A percentile compares a stretch with the other conserved stretches of the same genome.
Conservation (phyloP, 805 yeast genomes). For the Candida gorgasii region DNA sequence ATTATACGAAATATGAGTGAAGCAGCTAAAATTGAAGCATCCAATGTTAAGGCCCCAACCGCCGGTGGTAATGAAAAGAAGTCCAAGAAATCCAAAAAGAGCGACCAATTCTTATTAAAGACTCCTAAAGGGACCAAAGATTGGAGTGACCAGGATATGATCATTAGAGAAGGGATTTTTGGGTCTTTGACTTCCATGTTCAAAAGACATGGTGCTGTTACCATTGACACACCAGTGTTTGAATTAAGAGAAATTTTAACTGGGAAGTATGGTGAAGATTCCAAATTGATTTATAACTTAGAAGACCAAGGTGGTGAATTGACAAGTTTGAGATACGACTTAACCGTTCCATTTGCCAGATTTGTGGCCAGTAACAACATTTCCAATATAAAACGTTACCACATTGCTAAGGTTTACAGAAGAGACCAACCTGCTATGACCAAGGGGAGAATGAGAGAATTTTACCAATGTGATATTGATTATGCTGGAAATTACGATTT, state of each 20-base stretch:
- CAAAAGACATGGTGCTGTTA: constrained; percentile 96
- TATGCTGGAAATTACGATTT: constrained; percentile 89
- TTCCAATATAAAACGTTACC: constrained; percentile 87
- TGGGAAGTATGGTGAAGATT: constrained; percentile 98
- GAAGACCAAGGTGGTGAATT: constrained; percentile 99
- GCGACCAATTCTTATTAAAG: constrained; percentile 71
- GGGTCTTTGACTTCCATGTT: constrained; percentile 69
- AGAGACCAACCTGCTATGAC: constrained; percentile 99
- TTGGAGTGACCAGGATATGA: constrained; percentile 98
- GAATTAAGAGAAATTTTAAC: constrained; percentile 93
- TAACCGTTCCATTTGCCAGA: constrained; percentile 98
- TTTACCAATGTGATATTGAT: constrained; percentile 98
- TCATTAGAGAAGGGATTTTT: constrained; percentile 86
- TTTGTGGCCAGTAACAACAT: constrained; percentile 95
- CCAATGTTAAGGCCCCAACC: neutral
- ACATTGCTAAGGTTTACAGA: constrained; percentile 97
- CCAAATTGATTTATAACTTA: constrained; percentile 90
- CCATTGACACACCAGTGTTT: constrained; percentile 97
- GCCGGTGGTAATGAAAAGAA: constrained; percentile 1
- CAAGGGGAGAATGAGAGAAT: constrained; percentile 99
- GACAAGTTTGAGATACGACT: constrained; percentile 91
- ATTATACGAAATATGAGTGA: constrained; percentile 6
- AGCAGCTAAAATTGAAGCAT: constrained; percentile 2
- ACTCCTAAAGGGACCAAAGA: constrained; percentile 97
- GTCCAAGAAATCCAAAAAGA: constrained; percentile 18